A percentile compares a stretch with the other conserved stretches of the same genome.
phyloP scores from a whole-genome alignment of 371 early-diverging fungal species.

The Rhizopus delemar region DNA sequence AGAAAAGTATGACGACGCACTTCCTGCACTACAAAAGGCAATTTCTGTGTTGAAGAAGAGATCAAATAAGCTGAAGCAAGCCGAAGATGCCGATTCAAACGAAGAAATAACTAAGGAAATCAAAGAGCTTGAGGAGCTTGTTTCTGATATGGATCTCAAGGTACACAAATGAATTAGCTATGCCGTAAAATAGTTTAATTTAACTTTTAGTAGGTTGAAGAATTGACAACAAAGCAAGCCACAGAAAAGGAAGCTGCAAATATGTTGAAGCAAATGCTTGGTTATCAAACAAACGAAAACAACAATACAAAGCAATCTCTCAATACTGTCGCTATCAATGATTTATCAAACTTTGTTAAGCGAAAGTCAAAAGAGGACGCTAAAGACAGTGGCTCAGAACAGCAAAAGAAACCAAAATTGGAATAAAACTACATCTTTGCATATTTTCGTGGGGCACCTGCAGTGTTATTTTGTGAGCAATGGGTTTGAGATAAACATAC shows the following conservation, averaged over 20 bases:
- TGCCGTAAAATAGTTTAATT: neutral
- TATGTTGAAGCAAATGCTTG: constrained; percentile 36
- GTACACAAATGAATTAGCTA: constrained; percentile 18
- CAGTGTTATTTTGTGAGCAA: too few relatives aligned
- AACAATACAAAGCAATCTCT: constrained; percentile 12
- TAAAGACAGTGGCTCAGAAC: neutral
- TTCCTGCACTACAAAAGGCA: constrained; percentile 62
- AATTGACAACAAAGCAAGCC: constrained; percentile 38
- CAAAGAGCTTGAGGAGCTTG: constrained; percentile 44
- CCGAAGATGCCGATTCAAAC: constrained; percentile 29
- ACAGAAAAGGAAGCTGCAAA: constrained; percentile 42
- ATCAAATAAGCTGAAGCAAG: constrained; percentile 31
- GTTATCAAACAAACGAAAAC: constrained; percentile 4
- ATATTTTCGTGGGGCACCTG: neutral
- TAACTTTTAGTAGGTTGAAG: constrained; percentile 30
- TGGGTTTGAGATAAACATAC: too few relatives aligned
- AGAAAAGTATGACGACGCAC: constrained; percentile 52
- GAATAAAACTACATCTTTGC: constrained; percentile 6
- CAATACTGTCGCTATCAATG: constrained; percentile 36
- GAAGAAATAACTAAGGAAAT: constrained; percentile 50
- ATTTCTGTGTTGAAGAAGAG: constrained; percentile 58
- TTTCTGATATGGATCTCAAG: constrained; percentile 55
- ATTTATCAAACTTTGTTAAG: constrained; percentile 45
- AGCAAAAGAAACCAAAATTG: constrained; percentile 15
- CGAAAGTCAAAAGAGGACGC: constrained; percentile 28